These are phyloP conservation scores for Candida patagonica DNA, from an alignment of 805 yeast genomes.

Conservation along the genomic window DNA sequence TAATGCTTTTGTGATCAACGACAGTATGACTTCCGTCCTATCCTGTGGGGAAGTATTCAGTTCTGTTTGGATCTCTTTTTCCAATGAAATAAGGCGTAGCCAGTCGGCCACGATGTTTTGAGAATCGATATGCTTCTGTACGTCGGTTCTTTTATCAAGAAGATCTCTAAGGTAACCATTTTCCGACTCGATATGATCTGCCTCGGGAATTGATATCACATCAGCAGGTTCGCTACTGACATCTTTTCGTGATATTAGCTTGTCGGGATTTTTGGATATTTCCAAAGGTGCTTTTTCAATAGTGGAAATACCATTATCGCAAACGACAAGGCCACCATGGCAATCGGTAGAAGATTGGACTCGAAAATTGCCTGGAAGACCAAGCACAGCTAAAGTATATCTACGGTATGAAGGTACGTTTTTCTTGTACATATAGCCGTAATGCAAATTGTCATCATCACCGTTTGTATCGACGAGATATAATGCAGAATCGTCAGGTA, in stretches of 20 bases:
- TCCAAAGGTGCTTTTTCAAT: background rate
- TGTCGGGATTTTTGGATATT: background rate
- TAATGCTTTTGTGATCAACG: background rate
- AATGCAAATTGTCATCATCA: constrained; percentile 5
- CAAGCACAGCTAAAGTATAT: constrained; percentile 4
- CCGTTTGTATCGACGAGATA: constrained; percentile 5
- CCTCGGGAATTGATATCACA: background rate
- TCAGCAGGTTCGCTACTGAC: background rate
- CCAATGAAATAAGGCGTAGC: background rate
- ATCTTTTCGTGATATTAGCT: background rate
- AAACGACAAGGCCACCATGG: no score
- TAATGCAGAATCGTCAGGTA: background rate
- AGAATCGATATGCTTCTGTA: background rate
- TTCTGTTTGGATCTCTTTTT: background rate
- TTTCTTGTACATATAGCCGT: constrained; percentile 6
- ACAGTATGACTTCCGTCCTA: background rate
- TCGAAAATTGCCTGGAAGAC: background rate
- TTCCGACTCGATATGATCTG: background rate
- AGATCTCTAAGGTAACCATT: background rate
- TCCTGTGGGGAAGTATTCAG: background rate
- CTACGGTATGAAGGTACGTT: constrained; percentile 8
- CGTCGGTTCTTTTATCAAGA: background rate
- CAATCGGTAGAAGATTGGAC: constrained; percentile 1
- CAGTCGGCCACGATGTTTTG: background rate
- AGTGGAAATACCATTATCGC: background rate